Conservation (phyloP, 371 early-diverging fungal species). For the Neoconidiobolus thromboides region DNA sequence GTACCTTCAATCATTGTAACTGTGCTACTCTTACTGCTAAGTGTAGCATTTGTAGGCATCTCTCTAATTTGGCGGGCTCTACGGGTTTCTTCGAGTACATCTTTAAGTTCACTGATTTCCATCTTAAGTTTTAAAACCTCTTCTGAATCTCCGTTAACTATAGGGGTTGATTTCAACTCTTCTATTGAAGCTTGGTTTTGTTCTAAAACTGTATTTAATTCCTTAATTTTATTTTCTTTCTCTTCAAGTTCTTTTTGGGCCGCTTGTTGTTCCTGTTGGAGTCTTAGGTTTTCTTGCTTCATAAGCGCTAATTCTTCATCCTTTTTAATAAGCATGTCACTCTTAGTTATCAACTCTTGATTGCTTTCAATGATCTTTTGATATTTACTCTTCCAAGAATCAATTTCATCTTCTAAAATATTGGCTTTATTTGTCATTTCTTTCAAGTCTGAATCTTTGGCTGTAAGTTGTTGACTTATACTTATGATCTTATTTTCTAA, state of each 20-base stretch:
- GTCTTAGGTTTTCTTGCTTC: not conserved
- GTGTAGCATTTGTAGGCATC: not conserved
- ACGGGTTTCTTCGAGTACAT: conserved; percentile 22
- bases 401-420: conserved; percentile 38
- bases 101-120: conserved; percentile 27
- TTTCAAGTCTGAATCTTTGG: conserved; percentile 48
- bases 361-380: conserved; percentile 20
- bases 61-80: not conserved
- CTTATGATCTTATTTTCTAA: conserved; percentile 91
- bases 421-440: conserved; percentile 26
- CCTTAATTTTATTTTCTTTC: not conserved
- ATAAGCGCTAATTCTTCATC: not conserved
- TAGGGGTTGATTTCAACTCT: not conserved
- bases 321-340: conserved; percentile 3
- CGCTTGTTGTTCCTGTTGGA: not conserved
- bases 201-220: conserved; percentile 13
- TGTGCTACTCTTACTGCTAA: not conserved
- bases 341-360: conserved; percentile 1
- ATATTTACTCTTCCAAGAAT: conserved; percentile 48
- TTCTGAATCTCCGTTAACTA: conserved; percentile 10
- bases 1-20: not conserved
- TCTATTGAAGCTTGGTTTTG: not conserved
- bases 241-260: not conserved
- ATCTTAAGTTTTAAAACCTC: conserved; percentile 23
- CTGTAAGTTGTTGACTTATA: conserved; percentile 64